A percentile compares a stretch with the other conserved stretches of the same genome.
Conservation (phyloP, 75 land plant species). For the Pinus taeda region DNA sequence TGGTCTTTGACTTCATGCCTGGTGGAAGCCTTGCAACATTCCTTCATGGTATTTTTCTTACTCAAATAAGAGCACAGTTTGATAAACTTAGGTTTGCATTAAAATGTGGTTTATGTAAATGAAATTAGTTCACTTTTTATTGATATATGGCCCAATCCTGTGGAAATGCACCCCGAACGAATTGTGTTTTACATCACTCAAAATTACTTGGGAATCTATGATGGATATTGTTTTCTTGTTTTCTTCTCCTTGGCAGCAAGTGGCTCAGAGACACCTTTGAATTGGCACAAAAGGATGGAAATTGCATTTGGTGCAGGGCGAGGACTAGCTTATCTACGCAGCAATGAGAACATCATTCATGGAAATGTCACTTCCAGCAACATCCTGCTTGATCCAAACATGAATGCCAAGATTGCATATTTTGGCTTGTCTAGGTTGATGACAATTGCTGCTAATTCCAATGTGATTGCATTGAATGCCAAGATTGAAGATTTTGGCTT, state of each 20-base stretch:
- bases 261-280: constrained; percentile 68
- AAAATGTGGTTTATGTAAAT: too few species aligned
- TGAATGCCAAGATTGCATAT: constrained; percentile 64
- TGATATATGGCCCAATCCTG: too few species aligned
- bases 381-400: constrained; percentile 50
- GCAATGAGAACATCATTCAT: constrained; percentile 58
- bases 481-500: too few species aligned
- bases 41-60: constrained; percentile 64
- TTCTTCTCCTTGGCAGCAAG: constrained; percentile 51
- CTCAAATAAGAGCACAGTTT: neutral
- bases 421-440: constrained; percentile 76
- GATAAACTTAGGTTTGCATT: neutral
- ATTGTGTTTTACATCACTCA: too few species aligned
- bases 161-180: too few species aligned
- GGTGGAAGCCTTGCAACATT: constrained; percentile 77
- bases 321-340: constrained; percentile 77
- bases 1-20: constrained; percentile 86
- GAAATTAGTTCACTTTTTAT: too few species aligned
- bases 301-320: constrained; percentile 65
- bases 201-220: neutral
- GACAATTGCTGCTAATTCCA: constrained; percentile 83
- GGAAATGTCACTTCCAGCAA: constrained; percentile 90
- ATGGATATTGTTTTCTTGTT: neutral
- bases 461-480: constrained; percentile 93
- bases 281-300: constrained; percentile 84